These are phyloP conservation scores for Lactifluus subvellereus DNA, from an alignment of 768 basidiomycete species.

Conservation along the genomic window DNA sequence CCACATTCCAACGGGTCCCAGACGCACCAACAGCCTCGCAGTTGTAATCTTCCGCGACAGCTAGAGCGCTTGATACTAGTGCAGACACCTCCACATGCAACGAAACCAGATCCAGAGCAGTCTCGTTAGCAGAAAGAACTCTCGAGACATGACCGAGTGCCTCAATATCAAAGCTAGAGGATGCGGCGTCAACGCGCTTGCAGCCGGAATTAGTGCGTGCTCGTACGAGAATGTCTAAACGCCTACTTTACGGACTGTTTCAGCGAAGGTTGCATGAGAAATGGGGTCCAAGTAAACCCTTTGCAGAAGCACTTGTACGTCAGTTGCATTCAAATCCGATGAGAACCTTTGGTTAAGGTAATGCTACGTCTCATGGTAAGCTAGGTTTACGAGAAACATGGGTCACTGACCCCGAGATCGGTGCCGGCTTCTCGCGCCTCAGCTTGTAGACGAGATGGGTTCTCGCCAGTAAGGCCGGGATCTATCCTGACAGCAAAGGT, in stretches of 20 bases:
- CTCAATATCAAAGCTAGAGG: constrained; percentile 56
- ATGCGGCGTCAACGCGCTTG: constrained; percentile 55
- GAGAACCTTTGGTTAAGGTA: constrained; percentile 54
- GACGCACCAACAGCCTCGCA: constrained; percentile 73
- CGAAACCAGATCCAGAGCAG: constrained; percentile 60
- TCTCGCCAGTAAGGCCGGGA: constrained; percentile 44
- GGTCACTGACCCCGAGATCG: constrained; percentile 48
- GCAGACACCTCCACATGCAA: constrained; percentile 61
- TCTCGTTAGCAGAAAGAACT: constrained; percentile 52
- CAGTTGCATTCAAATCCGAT: constrained; percentile 11
- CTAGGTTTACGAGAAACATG: constrained; percentile 19
- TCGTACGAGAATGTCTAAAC: background rate
- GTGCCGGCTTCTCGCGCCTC: constrained; percentile 59
- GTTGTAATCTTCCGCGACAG: constrained; percentile 65
- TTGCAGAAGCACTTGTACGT: constrained; percentile 15
- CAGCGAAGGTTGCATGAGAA: constrained; percentile 52
- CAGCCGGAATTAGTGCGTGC: constrained; percentile 5
- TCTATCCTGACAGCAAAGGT: constrained; percentile 47
- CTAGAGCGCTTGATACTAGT: constrained; percentile 56
- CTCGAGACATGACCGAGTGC: constrained; percentile 65
- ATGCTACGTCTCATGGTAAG: constrained; percentile 32
- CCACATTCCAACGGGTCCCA: background rate
- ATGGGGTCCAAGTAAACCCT: constrained; percentile 20
- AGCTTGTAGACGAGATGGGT: constrained; percentile 41
- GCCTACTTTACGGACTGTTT: constrained; percentile 51